phyloP scores from a whole-genome alignment of 73 alveolate species.

The Paramecium sexaurelia region DNA sequence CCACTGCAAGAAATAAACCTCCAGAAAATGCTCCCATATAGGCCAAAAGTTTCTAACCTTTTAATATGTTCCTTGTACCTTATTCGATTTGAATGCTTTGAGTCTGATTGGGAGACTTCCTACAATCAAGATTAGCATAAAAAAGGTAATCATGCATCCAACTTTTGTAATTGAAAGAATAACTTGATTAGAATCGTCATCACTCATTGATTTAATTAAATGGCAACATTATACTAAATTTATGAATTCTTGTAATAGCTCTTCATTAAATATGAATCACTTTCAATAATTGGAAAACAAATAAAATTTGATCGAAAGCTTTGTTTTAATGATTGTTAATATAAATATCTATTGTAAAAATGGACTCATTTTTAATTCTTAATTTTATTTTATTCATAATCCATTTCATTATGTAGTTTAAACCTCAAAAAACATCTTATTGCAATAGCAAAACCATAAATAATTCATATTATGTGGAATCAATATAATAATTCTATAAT shows the following conservation, averaged over 20 bases:
- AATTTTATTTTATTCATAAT: no score
- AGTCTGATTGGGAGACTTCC: constrained; percentile 67
- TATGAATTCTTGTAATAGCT: neutral
- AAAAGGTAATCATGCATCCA: constrained; percentile 38
- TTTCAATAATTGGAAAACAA: neutral
- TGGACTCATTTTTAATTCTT: no score
- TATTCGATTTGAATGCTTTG: constrained; percentile 49
- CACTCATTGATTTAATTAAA: constrained; percentile 41
- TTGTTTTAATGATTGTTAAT: no score
- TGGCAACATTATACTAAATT: neutral
- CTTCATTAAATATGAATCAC: neutral
- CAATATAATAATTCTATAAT: no score
- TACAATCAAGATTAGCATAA: constrained; percentile 36
- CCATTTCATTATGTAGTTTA: no score
- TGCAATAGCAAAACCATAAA: no score
- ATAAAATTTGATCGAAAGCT: no score
- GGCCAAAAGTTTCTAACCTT: constrained; percentile 62
- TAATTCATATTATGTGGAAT: no score
- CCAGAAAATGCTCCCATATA: constrained; percentile 85
- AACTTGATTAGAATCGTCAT: constrained; percentile 9
- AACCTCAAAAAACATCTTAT: no score
- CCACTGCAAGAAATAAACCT: constrained; percentile 83
- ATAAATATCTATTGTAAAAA: no score
- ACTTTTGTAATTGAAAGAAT: constrained; percentile 17
- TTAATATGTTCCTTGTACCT: neutral